phyloP scores from a whole-genome alignment of 2,329 filamentous ascomycete genomes.

The Blastomyces silverae region DNA sequence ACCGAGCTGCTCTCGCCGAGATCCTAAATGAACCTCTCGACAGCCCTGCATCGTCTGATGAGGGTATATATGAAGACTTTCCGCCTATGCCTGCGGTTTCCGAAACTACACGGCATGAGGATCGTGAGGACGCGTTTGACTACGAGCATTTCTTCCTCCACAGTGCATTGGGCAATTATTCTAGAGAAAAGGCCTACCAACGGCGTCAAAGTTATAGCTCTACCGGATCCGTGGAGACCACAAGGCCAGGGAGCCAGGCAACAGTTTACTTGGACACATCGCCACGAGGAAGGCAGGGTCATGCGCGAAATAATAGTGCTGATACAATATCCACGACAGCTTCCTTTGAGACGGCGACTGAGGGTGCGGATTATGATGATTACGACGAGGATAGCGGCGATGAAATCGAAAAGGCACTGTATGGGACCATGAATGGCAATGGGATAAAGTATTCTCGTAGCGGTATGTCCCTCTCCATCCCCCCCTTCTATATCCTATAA shows the following conservation, averaged over 20 bases:
- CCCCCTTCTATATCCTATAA: not conserved
- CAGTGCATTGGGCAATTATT: slow-evolving; percentile 69
- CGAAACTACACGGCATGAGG: slow-evolving; percentile 70
- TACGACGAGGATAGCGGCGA: slow-evolving; percentile 34
- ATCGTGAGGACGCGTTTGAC: slow-evolving; percentile 90
- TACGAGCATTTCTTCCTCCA: slow-evolving; percentile 95
- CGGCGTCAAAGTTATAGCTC: slow-evolving; percentile 35
- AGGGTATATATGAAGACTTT: slow-evolving; percentile 31
- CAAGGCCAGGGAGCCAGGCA: slow-evolving; percentile 28
- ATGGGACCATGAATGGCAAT: slow-evolving; percentile 34
- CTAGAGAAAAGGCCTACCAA: slow-evolving; percentile 26
- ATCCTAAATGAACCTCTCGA: slow-evolving; percentile 46
- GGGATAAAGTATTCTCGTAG: not conserved
- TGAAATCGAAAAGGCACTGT: slow-evolving; percentile 37
- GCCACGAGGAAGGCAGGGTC: slow-evolving; percentile 23
- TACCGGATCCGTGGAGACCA: slow-evolving; percentile 48
- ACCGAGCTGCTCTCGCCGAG: slow-evolving; percentile 54
- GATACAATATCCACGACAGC: slow-evolving; percentile 56
- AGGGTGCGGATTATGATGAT: slow-evolving; percentile 36
- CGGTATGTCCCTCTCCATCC: not conserved
- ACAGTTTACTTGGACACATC: slow-evolving; percentile 13
- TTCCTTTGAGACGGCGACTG: slow-evolving; percentile 58
- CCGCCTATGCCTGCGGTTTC: slow-evolving; percentile 37
- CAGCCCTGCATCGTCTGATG: slow-evolving; percentile 28
- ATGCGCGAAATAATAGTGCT: slow-evolving; percentile 50